phyloP scores from a whole-genome alignment of 2,329 filamentous ascomycete genomes.

The Leptographium wingfieldii region DNA sequence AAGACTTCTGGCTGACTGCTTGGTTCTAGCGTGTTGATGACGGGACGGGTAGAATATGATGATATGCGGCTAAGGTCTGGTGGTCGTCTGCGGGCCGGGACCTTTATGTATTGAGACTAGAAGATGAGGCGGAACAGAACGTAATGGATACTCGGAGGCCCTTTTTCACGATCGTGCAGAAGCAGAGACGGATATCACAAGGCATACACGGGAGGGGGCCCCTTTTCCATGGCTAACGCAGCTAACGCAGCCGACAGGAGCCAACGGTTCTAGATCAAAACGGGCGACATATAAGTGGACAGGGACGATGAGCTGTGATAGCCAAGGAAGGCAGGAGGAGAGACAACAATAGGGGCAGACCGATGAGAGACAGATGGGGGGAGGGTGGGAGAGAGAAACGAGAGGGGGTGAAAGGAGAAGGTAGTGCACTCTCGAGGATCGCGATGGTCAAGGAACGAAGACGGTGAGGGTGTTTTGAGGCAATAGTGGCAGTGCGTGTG shows the following conservation, averaged over 20 bases:
- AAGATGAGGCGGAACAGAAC: background rate
- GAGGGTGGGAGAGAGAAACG: background rate
- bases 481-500: no score
- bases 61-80: background rate
- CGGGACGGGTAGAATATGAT: background rate
- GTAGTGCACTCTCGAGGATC: background rate
- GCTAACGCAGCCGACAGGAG: background rate
- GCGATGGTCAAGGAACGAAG: no score
- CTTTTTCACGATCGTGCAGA: background rate
- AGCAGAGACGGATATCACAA: background rate
- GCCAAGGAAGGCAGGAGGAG: background rate
- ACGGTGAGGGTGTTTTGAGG: no score
- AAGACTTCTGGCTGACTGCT: background rate
- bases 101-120: background rate
- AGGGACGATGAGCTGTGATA: background rate
- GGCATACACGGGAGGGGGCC: background rate
- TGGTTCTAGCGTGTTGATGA: background rate
- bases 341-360: background rate
- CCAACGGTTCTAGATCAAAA: background rate
- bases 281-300: background rate
- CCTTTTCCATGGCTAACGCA: background rate
- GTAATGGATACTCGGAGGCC: background rate
- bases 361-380: background rate
- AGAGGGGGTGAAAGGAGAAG: background rate
- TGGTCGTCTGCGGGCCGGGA: background rate